Conservation (phyloP, 129 eudicot genomes). For the Pulicaria dysenterica region DNA sequence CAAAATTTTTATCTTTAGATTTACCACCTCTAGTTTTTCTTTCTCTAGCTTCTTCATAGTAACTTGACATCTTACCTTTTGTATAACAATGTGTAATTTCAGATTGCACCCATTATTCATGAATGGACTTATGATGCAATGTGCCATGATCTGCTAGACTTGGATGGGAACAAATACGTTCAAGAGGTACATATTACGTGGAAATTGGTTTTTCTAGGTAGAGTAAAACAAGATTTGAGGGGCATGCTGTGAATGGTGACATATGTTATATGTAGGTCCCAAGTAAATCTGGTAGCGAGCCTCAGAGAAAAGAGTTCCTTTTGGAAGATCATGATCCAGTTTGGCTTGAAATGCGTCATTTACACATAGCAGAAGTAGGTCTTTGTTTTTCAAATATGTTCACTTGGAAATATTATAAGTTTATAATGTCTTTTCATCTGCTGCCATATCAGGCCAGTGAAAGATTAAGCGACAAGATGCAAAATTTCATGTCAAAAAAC, state of each 20-base stretch:
- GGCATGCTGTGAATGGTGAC: constrained; percentile 16
- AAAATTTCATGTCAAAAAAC: constrained; percentile 78
- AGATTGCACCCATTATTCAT: constrained; percentile 96
- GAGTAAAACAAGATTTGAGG: constrained; percentile 18
- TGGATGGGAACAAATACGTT: constrained; percentile 89
- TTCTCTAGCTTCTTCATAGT: background rate
- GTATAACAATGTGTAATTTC: constrained; percentile 18
- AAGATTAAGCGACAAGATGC: constrained; percentile 81
- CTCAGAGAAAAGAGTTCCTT: constrained; percentile 79
- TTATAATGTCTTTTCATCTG: constrained; percentile 24
- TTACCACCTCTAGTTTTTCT: background rate
- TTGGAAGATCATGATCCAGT: constrained; percentile 89
- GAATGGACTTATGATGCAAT: constrained; percentile 99
- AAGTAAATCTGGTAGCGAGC: constrained; percentile 69
- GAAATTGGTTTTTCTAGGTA: constrained; percentile 12
- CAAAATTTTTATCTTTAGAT: too few relatives aligned
- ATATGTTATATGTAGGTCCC: constrained; percentile 49
- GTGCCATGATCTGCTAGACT: constrained; percentile 86
- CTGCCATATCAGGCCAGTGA: constrained; percentile 79
- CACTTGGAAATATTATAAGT: constrained; percentile 9
- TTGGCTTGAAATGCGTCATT: constrained; percentile 90
- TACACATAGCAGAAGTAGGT: constrained; percentile 90
- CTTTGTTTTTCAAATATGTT: background rate
- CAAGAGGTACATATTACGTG: constrained; percentile 58
- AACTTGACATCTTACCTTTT: constrained; percentile 10